These are phyloP conservation scores for Pseudogymnoascus destructans DNA, from an alignment of 2,329 filamentous ascomycete genomes.

Conservation along the genomic window DNA sequence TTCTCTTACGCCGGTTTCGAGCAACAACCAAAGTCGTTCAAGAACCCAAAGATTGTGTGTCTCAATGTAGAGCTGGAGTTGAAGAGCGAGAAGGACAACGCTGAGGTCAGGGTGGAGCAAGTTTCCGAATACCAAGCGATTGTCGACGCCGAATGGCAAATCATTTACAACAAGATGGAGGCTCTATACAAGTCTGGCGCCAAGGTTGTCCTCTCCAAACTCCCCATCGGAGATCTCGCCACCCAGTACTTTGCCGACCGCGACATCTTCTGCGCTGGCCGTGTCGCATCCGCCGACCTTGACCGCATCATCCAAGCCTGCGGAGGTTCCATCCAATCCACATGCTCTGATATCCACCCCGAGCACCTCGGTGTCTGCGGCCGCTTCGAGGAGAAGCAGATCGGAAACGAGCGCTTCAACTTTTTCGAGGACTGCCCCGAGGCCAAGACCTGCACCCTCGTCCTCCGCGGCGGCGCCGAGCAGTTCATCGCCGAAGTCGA, in stretches of 20 bases:
- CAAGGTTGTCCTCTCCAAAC: slow-evolving; percentile 92
- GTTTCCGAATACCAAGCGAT: slow-evolving; percentile 99
- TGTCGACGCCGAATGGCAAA: slow-evolving; percentile 98
- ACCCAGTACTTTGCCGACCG: slow-evolving; percentile 97
- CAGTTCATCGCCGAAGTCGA: slow-evolving; percentile 99
- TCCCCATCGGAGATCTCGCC: slow-evolving; percentile 92
- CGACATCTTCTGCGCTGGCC: slow-evolving; percentile 94
- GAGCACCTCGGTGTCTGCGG: slow-evolving; percentile 88
- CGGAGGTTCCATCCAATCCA: slow-evolving; percentile 83
- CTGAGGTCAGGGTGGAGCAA: slow-evolving; percentile 93
- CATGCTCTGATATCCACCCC: slow-evolving; percentile 84
- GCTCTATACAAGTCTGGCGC: slow-evolving; percentile 85
- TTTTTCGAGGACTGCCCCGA: slow-evolving; percentile 93
- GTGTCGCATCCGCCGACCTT: slow-evolving; percentile 82
- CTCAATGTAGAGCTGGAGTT: slow-evolving; percentile 96
- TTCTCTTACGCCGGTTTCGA: slow-evolving; percentile 99
- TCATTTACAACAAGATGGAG: slow-evolving; percentile 99
- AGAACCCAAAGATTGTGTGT: slow-evolving; percentile 90
- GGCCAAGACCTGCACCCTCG: slow-evolving; percentile 92
- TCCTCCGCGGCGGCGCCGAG: slow-evolving; percentile 90
- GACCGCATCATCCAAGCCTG: slow-evolving; percentile 93
- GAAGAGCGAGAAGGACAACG: slow-evolving; percentile 98
- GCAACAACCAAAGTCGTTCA: slow-evolving; percentile 94
- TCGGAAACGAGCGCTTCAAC: slow-evolving; percentile 95
- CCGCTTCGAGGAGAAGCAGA: slow-evolving; percentile 86